Conservation (phyloP, 345 rosid genomes). For the Lenwebbia sp. region DNA sequence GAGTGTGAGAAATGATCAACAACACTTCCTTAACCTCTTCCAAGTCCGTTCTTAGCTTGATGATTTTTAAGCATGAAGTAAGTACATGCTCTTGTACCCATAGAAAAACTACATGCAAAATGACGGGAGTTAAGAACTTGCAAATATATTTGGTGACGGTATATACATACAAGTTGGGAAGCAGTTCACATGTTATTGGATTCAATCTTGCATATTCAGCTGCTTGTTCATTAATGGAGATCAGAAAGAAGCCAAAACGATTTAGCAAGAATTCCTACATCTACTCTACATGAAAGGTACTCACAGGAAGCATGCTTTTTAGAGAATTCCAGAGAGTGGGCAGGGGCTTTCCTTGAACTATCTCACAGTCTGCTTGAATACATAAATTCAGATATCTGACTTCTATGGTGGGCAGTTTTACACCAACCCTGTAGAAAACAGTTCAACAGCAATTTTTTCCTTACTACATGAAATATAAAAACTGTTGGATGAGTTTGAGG, state of each 20-base stretch:
- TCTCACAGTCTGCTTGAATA: slow-evolving; percentile 55
- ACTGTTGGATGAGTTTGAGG: neutral
- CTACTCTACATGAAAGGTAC: slow-evolving; percentile 3
- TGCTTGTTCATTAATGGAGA: neutral
- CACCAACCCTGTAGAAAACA: slow-evolving; percentile 33
- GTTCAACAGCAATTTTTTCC: neutral
- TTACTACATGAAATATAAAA: neutral
- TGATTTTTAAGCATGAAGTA: neutral
- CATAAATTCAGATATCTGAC: slow-evolving; percentile 45
- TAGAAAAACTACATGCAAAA: neutral
- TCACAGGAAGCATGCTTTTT: slow-evolving; percentile 32
- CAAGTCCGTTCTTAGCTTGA: neutral
- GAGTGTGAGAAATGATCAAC: neutral
- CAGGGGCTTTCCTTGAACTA: slow-evolving; percentile 60
- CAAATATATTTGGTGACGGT: neutral
- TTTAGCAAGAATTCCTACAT: neutral
- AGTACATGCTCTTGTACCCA: neutral
- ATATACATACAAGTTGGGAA: neutral
- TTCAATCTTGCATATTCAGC: neutral
- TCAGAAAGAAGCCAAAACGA: neutral
- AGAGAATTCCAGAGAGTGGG: slow-evolving; percentile 67
- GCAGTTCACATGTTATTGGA: neutral
- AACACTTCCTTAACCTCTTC: neutral
- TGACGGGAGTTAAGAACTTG: neutral
- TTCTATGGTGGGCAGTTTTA: slow-evolving; percentile 47